Percentiles rank a stretch among this genome's conserved stretches.
Conservation (phyloP, 2,329 filamentous ascomycete genomes). For the Eutypella sp. region DNA sequence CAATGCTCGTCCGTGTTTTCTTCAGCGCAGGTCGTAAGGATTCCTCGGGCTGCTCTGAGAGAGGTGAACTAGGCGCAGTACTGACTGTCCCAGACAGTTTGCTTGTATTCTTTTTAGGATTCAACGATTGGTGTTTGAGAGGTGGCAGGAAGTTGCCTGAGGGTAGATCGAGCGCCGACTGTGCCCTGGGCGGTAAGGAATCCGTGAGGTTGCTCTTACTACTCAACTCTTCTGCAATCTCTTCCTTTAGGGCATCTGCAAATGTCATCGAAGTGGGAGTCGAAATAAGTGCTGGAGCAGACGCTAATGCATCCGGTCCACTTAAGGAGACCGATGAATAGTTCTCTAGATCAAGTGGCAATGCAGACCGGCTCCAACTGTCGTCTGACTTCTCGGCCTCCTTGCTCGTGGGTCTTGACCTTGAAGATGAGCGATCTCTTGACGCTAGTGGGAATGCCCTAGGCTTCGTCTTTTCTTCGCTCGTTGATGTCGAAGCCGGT, state of each 20-base stretch:
- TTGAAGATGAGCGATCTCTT: slow-evolving; percentile 7
- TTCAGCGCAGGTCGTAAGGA: slow-evolving; percentile 24
- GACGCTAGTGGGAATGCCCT: slow-evolving; percentile 5
- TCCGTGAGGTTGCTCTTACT: slow-evolving; percentile 6
- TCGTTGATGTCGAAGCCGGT: slow-evolving; percentile 1
- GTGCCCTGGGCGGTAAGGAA: slow-evolving; percentile 17
- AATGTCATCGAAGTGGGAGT: slow-evolving; percentile 19
- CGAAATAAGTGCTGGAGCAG: slow-evolving; percentile 12
- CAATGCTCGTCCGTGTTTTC: slow-evolving; percentile 18
- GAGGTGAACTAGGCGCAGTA: slow-evolving; percentile 23
- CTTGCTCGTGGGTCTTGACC: slow-evolving; percentile 3
- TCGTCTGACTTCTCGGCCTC: slow-evolving; percentile 12
- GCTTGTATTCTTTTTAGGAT: slow-evolving; percentile 19
- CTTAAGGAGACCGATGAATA: slow-evolving; percentile 6
- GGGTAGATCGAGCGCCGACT: slow-evolving; percentile 24
- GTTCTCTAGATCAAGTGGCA: slow-evolving; percentile 21
- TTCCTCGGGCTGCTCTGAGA: slow-evolving; percentile 18
- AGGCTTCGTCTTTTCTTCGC: slow-evolving; percentile 8
- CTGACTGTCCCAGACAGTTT: slow-evolving; percentile 11
- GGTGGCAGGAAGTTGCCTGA: slow-evolving; percentile 31
- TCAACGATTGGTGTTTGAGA: slow-evolving; percentile 35
- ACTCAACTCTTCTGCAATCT: slow-evolving; percentile 8
- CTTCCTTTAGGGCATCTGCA: slow-evolving; percentile 14
- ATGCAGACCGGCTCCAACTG: slow-evolving; percentile 20
- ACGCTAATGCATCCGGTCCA: slow-evolving; percentile 4